A percentile compares a stretch with the other conserved stretches of the same genome.
These are phyloP conservation scores for Auricularia sp. DNA, from an alignment of 768 basidiomycete genomes.

Conservation along the genomic window DNA sequence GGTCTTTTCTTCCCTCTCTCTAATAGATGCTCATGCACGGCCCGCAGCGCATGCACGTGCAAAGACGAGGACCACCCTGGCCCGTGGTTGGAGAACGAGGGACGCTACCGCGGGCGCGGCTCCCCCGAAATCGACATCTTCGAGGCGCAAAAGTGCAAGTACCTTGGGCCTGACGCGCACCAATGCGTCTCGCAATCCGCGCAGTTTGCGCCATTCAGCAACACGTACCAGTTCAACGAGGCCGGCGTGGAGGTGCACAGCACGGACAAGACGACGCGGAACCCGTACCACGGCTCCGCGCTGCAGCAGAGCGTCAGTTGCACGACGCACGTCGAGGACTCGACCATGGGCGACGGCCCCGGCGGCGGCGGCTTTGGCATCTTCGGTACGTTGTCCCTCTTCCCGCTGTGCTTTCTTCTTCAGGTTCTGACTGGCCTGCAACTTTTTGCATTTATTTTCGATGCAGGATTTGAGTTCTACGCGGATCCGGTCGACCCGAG, in stretches of 20 bases:
- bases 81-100: conserved; percentile 9
- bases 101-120: conserved; percentile 17
- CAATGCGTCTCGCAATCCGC: conserved; percentile 25
- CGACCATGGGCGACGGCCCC: conserved; percentile 58
- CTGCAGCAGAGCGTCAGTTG: conserved; percentile 44
- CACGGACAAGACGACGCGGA: conserved; percentile 14
- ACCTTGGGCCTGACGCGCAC: conserved; percentile 16
- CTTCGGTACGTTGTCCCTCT: conserved; percentile 27
- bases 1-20: too few relatives aligned
- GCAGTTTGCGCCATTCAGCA: conserved; percentile 25
- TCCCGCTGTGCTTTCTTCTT: not conserved
- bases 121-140: conserved; percentile 28
- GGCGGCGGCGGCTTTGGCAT: conserved; percentile 42
- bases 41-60: conserved; percentile 33
- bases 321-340: conserved; percentile 43
- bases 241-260: conserved; percentile 15
- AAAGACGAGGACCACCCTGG: conserved; percentile 28
- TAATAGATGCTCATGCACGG: too few relatives aligned
- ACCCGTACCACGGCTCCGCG: conserved; percentile 30
- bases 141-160: conserved; percentile 22
- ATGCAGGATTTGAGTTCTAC: conserved; percentile 22
- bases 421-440: not conserved
- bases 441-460: conserved; percentile 6
- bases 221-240: conserved; percentile 20
- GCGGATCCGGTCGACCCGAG: conserved; percentile 14